Base-by-base conservation (phyloP, 768 basidiomycete species). In the Tricholoma saponaceum region DNA sequence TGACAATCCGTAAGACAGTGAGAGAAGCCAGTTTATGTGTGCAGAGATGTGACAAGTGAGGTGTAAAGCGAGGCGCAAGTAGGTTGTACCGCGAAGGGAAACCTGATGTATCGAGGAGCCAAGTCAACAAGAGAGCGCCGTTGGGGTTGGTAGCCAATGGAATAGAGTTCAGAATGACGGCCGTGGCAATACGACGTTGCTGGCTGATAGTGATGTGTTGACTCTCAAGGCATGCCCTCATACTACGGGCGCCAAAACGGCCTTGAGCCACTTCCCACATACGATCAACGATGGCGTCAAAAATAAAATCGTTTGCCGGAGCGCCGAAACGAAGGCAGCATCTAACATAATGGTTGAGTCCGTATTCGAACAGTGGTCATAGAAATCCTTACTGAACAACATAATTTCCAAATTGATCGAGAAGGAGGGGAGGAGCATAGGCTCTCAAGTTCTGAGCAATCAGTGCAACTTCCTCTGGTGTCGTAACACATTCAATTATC, bases 201-300 rank as follows among this genome's bases (percentile, higher is more conserved):
- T 98, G 95, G 68, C 87, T 92, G 57, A 90, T 62, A 22, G 83
- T 92, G 44, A 96, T 90, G 66, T 90, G 85, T 32, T 90, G 85
- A 70, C 87, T 95, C 72, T 98, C 97, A 18, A 98, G 80, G 70
- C 95, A 97, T 10, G 97, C 95, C 61, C 96, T 83, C 90, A 98
- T 96, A 68, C 95, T 95, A 51, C 97, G 88, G 47, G 97, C 97
- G 54, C 97, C 97, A 66, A 97, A 99, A 32, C 97, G 87, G 22
- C 96, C 96, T 75, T 98, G 96, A 0, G 95, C 96, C 54, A 99
- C 82, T 75, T 98, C 97, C 94, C 97, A 98, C 76, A 97, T 89
- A 39, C 97, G 91, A 71, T 98, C 96, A 47, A 92, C 88, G 79
- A 98, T 98, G 26, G 93, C 94, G 69, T 98, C 95, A 70, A 98